Evolutionary conservation across 1,139 yeast genomes (phyloP), one percentile per base, ranked within the genome.

Genomic region (Saccharomycopsis crataegensis): DNA sequence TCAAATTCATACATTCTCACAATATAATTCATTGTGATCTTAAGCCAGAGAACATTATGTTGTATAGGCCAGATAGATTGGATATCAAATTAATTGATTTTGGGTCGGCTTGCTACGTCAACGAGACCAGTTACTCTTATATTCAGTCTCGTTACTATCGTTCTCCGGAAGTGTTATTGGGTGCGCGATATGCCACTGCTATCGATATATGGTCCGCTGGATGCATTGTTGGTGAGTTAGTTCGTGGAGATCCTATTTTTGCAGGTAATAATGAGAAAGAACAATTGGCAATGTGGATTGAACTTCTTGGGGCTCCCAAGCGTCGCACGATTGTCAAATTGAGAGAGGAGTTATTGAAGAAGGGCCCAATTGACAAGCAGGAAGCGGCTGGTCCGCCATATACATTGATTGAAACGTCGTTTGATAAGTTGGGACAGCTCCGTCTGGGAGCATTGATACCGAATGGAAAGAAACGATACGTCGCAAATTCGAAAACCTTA

Each of bases 181-280:
- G 96, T 1, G 82, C 89, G 56, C 75, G 80, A 37, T 89, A 89
- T 65, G 75, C 79, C 54, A 73, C 76, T 34, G 79, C 79, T 61
- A 86, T 87, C 54, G 96, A 87, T 65, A 77, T 86, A 58, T 87
- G 96, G 96, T 84, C 93, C 5, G 68, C 84, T 58, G 93, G 86
- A 0, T 78, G 91, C 55, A 78, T 87, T 44, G 66, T 84, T 16
- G 79, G 82, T 1, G 96, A 87, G 64, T 65, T 86, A 49, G 76
- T 74, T 53, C 75, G 80, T 0, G 96, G 95, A 0, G 64, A 67
- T 38, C 93, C 95, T 0, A 63, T 87, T 33, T 78, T 87, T 57
- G 84, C 86, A 43, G 91, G 90, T 0, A 80, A 75, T 57, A 78
- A 80, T 61, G 96, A 87, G 64, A 70, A 74, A 48, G 89, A 84